Percentiles rank a stretch among this genome's conserved stretches.
Conservation (phyloP, 2,329 filamentous ascomycete genomes). For the Cryphonectria japonica region DNA sequence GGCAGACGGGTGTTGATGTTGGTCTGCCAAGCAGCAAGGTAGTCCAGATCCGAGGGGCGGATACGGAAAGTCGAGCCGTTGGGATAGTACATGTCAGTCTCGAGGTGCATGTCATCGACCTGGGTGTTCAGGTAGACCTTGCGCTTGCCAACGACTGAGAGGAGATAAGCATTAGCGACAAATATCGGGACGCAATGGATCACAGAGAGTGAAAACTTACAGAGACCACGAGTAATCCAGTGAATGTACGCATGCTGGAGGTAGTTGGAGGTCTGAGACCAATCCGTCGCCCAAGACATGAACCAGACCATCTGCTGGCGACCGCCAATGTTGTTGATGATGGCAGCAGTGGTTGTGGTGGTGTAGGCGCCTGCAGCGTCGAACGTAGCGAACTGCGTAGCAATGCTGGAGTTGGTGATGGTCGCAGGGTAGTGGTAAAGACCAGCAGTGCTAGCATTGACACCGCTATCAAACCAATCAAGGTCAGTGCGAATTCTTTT, state of each 20-base stretch:
- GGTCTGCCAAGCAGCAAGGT: slow-evolving; percentile 47
- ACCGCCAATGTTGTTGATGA: slow-evolving; percentile 61
- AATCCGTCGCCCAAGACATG: slow-evolving; percentile 51
- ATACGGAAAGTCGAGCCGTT: slow-evolving; percentile 53
- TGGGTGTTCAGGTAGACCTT: slow-evolving; percentile 59
- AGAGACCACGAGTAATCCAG: slow-evolving; percentile 63
- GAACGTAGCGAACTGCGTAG: slow-evolving; percentile 60
- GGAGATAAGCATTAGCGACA: background rate
- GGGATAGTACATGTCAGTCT: slow-evolving; percentile 54
- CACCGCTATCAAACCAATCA: slow-evolving; percentile 36
- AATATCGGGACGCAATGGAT: slow-evolving; percentile 21
- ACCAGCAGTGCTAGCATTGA: slow-evolving; percentile 52
- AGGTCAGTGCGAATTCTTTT: background rate
- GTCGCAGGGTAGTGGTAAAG: slow-evolving; percentile 63
- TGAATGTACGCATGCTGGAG: slow-evolving; percentile 66
- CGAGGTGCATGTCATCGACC: slow-evolving; percentile 66
- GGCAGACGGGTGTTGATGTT: slow-evolving; percentile 52
- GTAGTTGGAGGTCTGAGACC: slow-evolving; percentile 56
- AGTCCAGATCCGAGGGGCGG: slow-evolving; percentile 50
- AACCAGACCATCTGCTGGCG: slow-evolving; percentile 68
- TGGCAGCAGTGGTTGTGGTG: slow-evolving; percentile 52
- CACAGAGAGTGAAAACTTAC: slow-evolving; percentile 31
- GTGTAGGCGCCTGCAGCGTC: slow-evolving; percentile 46
- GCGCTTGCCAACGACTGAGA: slow-evolving; percentile 53
- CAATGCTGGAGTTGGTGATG: slow-evolving; percentile 56